Conservation (phyloP, 345 rosid species). For the Populus nigra region DNA sequence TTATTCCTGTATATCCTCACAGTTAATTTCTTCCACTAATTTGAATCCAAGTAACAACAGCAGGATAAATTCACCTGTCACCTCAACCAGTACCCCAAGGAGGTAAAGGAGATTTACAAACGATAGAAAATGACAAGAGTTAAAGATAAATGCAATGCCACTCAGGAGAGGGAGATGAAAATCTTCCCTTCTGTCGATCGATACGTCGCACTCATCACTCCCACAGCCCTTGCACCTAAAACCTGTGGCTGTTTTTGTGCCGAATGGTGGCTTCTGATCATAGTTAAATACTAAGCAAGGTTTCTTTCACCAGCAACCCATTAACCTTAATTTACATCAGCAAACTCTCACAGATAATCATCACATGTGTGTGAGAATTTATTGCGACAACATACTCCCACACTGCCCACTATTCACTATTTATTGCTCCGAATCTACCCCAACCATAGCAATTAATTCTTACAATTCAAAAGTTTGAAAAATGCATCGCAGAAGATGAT, state of each 20-base stretch:
- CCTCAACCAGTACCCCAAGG: neutral
- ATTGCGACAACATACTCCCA: neutral
- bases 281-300: neutral
- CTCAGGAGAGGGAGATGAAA: neutral
- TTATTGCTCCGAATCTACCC: slow-evolving; percentile 24
- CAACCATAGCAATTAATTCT: slow-evolving; percentile 21
- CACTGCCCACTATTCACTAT: neutral
- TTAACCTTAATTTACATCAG: neutral
- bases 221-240: slow-evolving; percentile 33
- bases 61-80: too few species aligned
- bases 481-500: neutral
- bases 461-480: slow-evolving; percentile 8
- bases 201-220: slow-evolving; percentile 62
- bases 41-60: too few species aligned
- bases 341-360: slow-evolving; percentile 26
- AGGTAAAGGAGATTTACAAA: neutral
- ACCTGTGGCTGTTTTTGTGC: slow-evolving; percentile 19
- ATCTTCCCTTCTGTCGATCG: slow-evolving; percentile 47
- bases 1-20: too few species aligned
- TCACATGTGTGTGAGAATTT: neutral
- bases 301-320: neutral
- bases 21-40: too few species aligned
- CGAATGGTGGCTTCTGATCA: neutral
- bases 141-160: neutral
- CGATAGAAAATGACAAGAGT: neutral